Evolutionary conservation across 129 eudicot genomes (phyloP).

Genomic region (Centaurea solstitialis): DNA sequence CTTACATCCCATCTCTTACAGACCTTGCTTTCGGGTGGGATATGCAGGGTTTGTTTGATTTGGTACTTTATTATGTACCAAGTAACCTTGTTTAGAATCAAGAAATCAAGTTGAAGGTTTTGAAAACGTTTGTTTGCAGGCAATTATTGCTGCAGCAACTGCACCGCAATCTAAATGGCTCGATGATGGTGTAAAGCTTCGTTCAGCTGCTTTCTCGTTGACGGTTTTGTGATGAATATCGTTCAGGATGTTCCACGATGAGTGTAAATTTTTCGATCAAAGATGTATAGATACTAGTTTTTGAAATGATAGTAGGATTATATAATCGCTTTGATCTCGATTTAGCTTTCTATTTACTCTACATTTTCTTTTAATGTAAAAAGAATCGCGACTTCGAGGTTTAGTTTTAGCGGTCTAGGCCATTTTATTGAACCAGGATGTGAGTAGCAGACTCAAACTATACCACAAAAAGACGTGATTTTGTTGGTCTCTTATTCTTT

Average conservation of each 20-base stretch:
- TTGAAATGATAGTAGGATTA: not conserved
- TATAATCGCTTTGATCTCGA: not conserved
- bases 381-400: not conserved
- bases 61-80: not conserved
- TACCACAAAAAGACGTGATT: too few relatives aligned
- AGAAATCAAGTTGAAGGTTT: not conserved
- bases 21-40: not conserved
- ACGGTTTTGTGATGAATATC: constrained; percentile 45
- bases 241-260: not conserved
- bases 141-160: constrained; percentile 75
- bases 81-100: not conserved
- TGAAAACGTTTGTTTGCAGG: constrained; percentile 43
- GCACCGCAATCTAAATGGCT: constrained; percentile 75
- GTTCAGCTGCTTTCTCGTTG: constrained; percentile 88
- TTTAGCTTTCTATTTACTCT: not conserved
- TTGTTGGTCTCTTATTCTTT: too few relatives aligned
- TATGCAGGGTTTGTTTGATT: not conserved
- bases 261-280: constrained; percentile 23
- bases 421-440: too few relatives aligned
- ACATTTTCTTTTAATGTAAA: not conserved
- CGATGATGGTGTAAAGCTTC: constrained; percentile 79
- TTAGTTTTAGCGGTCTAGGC: not conserved
- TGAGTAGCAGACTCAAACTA: not conserved
- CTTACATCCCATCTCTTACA: not conserved
- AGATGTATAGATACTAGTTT: constrained; percentile 27